These are phyloP conservation scores for Phylloporus scabripes DNA, from an alignment of 768 basidiomycete species.

Conservation along the genomic window DNA sequence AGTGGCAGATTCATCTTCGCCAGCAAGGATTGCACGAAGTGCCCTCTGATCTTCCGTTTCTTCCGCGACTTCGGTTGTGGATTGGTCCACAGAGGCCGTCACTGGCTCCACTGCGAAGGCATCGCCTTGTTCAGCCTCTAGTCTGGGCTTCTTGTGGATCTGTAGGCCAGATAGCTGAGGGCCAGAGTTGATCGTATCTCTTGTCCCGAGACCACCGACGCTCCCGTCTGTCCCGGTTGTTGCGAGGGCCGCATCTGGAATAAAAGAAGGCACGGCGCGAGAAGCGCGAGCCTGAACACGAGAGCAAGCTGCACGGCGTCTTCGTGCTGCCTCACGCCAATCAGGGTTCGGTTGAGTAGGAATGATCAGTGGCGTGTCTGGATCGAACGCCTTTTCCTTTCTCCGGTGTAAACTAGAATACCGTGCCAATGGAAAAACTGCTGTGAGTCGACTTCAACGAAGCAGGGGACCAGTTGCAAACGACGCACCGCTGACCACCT, in stretches of 20 bases:
- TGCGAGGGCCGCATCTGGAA: constrained; percentile 58
- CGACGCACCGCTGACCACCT: constrained; percentile 82
- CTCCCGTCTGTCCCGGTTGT: constrained; percentile 62
- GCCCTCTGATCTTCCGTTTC: constrained; percentile 78
- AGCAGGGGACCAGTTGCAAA: background rate
- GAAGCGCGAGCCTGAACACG: constrained; percentile 8
- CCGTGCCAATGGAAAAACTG: constrained; percentile 31
- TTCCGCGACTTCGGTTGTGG: constrained; percentile 33
- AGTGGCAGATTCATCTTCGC: constrained; percentile 34
- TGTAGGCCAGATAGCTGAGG: constrained; percentile 68
- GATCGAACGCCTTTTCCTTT: constrained; percentile 32
- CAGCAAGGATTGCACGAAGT: constrained; percentile 70
- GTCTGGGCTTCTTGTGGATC: constrained; percentile 31
- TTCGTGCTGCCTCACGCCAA: constrained; percentile 79
- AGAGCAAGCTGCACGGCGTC: constrained; percentile 35
- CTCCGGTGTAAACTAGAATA: constrained; percentile 40
- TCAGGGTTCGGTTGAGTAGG: constrained; percentile 83
- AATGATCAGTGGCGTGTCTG: constrained; percentile 72
- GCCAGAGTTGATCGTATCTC: constrained; percentile 72
- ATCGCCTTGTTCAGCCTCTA: constrained; percentile 31
- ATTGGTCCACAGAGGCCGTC: constrained; percentile 6
- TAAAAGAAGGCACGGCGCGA: constrained; percentile 38
- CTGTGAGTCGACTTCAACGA: constrained; percentile 68
- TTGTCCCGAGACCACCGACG: constrained; percentile 71
- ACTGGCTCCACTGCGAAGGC: constrained; percentile 1